Percentiles rank a stretch among this genome's conserved stretches.
Evolutionary conservation across 257 asterid species (phyloP).

Genomic region (Rhazya stricta): DNA sequence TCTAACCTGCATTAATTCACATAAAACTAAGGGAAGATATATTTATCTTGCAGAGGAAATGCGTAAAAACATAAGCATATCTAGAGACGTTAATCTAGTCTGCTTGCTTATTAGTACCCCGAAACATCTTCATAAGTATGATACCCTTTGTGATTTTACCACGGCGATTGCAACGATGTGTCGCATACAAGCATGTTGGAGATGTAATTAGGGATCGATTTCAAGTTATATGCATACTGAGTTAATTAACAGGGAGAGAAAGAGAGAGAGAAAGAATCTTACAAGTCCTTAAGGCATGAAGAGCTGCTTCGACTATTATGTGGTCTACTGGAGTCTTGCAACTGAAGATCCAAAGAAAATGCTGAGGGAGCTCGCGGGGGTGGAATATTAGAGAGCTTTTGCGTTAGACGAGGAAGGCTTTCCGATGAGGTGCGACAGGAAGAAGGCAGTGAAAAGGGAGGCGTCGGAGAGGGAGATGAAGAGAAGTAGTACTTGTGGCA

Average conservation of each 20-base stretch:
- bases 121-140: too few species aligned
- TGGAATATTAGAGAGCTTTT: neutral
- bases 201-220: too few species aligned
- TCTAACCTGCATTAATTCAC: constrained; percentile 22
- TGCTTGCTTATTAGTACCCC: too few species aligned
- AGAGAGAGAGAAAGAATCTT: constrained; percentile 15
- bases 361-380: neutral
- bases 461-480: constrained; percentile 13
- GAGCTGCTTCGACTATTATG: neutral
- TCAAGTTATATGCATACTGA: too few species aligned
- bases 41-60: too few species aligned
- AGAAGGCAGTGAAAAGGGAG: constrained; percentile 13
- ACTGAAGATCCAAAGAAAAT: constrained; percentile 17
- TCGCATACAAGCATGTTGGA: too few species aligned
- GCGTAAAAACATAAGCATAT: too few species aligned
- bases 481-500: constrained; percentile 12
- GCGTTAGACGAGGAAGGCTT: constrained; percentile 1
- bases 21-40: too few species aligned
- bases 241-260: neutral
- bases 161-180: too few species aligned
- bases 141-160: too few species aligned
- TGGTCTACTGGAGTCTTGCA: neutral
- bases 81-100: too few species aligned
- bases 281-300: constrained; percentile 23
- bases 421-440: constrained; percentile 10